These are phyloP conservation scores for Paramyrothecium sp. DNA, from an alignment of 2,329 filamentous ascomycete species.

Conservation along the genomic window DNA sequence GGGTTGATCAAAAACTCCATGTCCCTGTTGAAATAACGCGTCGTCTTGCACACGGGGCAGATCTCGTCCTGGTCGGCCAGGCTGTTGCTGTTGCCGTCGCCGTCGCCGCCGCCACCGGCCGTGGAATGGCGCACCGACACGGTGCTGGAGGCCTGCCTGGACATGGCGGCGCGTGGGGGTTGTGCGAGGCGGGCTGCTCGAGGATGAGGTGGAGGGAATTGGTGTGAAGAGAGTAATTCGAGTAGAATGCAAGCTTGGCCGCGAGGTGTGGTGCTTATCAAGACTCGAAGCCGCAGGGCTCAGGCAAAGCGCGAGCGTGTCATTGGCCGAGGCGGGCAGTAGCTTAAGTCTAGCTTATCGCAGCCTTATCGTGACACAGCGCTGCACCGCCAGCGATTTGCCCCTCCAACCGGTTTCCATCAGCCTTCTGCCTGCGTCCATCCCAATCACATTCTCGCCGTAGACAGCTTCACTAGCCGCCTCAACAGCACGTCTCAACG, in stretches of 20 bases:
- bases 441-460: too few species aligned
- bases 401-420: constrained; percentile 20
- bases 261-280: constrained; percentile 13
- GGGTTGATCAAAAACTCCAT: constrained; percentile 97
- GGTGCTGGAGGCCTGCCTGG: constrained; percentile 18
- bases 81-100: constrained; percentile 7
- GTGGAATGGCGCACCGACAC: constrained; percentile 26
- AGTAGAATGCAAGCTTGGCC: constrained; percentile 8
- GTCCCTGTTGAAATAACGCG: constrained; percentile 89
- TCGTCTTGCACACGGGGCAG: constrained; percentile 96
- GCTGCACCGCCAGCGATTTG: constrained; percentile 5
- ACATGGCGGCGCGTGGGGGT: constrained; percentile 19
- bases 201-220: not conserved
- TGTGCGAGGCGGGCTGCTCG: too few species aligned
- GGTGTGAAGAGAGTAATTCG: not conserved
- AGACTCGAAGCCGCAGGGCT: constrained; percentile 19
- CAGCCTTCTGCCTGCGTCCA: constrained; percentile 27
- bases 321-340: constrained; percentile 13
- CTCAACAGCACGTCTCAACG: constrained; percentile 2
- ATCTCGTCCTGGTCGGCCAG: constrained; percentile 57
- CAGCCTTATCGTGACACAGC: not conserved
- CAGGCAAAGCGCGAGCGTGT: not conserved
- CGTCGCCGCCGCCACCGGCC: not conserved
- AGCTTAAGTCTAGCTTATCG: constrained; percentile 8
- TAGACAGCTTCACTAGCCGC: too few species aligned